Conservation (phyloP, 495 filamentous ascomycete species). For the Tuber microsphaerosporum region DNA sequence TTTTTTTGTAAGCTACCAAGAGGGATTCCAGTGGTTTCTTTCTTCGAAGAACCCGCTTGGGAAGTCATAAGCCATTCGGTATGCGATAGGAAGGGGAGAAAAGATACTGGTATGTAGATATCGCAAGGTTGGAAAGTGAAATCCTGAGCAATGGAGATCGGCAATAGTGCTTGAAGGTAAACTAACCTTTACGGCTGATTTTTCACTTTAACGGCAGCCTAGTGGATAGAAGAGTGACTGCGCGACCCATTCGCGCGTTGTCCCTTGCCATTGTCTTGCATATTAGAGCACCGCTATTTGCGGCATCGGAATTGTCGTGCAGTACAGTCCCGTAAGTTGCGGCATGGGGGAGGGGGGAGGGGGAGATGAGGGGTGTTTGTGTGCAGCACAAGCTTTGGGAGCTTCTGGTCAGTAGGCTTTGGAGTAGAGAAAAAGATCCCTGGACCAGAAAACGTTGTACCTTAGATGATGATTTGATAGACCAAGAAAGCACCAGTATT, state of each 20-base stretch:
- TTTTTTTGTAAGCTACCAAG: neutral
- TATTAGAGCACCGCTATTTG: neutral
- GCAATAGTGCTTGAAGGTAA: neutral
- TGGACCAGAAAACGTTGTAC: neutral
- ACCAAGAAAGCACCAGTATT: neutral
- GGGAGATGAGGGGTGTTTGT: neutral
- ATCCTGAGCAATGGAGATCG: neutral
- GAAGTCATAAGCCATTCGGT: neutral
- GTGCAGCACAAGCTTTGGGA: neutral
- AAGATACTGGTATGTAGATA: neutral
- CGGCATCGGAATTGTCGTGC: neutral
- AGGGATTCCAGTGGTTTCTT: neutral
- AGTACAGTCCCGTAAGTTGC: neutral
- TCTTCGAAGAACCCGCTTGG: neutral
- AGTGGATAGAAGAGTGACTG: neutral
- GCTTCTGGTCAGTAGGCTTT: neutral
- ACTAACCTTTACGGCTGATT: neutral
- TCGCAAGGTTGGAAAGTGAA: neutral
- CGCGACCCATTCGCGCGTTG: neutral
- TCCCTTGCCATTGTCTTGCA: neutral
- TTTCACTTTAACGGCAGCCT: neutral
- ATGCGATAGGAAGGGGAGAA: neutral
- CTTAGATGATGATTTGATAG: neutral
- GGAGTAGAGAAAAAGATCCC: neutral
- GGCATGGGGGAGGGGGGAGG: neutral